Percentiles rank a stretch among this genome's conserved stretches.
Evolutionary conservation across 176 grass and related monocot genomes (phyloP).

Genomic region (Carex littledalei): DNA sequence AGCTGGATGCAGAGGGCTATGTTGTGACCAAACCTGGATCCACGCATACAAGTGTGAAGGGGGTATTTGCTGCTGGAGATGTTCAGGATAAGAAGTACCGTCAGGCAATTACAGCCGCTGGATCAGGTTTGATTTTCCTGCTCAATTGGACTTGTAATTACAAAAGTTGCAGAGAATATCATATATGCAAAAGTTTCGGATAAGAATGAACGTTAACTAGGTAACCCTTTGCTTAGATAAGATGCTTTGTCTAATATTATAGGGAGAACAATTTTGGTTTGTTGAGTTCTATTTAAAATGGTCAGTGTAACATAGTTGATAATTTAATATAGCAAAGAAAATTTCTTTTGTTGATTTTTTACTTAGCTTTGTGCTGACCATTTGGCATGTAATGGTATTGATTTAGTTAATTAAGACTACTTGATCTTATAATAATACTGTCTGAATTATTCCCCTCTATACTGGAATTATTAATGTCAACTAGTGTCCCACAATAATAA

Average conservation of each 20-base stretch:
- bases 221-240: neutral
- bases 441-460: neutral
- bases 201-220: neutral
- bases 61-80: constrained; percentile 82
- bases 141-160: neutral
- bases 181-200: neutral
- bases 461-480: neutral
- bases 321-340: neutral
- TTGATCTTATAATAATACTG: neutral
- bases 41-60: constrained; percentile 80
- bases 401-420: neutral
- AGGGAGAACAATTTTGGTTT: neutral
- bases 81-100: constrained; percentile 97
- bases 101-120: constrained; percentile 83
- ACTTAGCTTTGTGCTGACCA: neutral
- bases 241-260: neutral
- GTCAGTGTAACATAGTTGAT: neutral
- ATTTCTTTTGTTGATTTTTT: neutral
- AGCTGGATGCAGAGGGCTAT: constrained; percentile 77
- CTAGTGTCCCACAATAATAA: neutral
- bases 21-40: constrained; percentile 60
- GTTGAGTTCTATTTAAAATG: neutral
- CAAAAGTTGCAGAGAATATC: neutral
- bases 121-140: constrained; percentile 46
- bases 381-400: neutral